Conservation (phyloP, 768 basidiomycete genomes). For the Kwoniella dejecticola region DNA sequence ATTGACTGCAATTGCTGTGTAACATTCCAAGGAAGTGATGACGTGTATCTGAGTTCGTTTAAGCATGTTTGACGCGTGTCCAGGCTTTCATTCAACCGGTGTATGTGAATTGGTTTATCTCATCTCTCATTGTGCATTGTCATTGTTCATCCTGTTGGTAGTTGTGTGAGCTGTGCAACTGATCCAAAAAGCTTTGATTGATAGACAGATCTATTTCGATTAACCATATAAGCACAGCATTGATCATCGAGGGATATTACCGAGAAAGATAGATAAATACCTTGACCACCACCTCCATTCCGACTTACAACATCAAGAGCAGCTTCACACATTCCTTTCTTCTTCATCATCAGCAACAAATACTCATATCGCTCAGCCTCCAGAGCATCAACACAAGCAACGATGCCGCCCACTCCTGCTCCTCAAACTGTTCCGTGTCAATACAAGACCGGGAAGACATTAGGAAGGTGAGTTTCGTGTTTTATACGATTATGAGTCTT, state of each 20-base stretch:
- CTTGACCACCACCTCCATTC: no score
- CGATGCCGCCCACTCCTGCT: conserved; percentile 28
- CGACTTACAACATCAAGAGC: no score
- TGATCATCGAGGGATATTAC: neutral
- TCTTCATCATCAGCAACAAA: neutral
- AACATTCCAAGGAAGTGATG: neutral
- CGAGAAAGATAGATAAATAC: neutral
- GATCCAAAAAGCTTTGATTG: neutral
- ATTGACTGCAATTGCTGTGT: neutral
- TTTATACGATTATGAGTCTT: no score
- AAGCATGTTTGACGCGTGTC: neutral
- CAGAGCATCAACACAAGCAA: neutral
- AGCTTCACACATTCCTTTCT: conserved; percentile 5
- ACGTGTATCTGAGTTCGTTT: neutral
- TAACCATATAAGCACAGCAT: neutral
- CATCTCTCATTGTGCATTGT: no score
- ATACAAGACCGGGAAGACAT: conserved; percentile 55
- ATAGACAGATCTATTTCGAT: neutral
- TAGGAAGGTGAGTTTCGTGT: conserved; percentile 51
- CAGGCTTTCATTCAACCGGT: neutral
- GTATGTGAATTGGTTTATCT: no score
- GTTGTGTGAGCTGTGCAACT: no score
- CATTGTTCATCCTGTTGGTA: no score
- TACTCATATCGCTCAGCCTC: neutral
- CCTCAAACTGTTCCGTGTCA: conserved; percentile 56